phyloP scores from a whole-genome alignment of 2,329 filamentous ascomycete genomes.

The Achaetomium macrosporum region DNA sequence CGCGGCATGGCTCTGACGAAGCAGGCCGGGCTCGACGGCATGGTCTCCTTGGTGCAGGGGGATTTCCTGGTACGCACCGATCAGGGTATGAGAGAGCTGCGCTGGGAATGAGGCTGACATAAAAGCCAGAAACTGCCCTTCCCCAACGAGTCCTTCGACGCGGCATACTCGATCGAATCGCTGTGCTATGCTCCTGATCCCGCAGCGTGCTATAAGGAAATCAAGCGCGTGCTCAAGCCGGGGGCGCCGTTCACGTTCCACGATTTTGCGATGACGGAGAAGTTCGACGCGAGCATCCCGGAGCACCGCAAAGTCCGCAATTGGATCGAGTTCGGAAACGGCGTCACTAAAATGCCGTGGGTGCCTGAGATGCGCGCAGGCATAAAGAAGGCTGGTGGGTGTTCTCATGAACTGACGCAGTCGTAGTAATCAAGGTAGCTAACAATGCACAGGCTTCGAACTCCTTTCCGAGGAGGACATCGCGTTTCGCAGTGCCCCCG shows the following conservation, averaged over 20 bases:
- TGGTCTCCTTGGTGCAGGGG: slow-evolving; percentile 64
- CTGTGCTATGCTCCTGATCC: slow-evolving; percentile 69
- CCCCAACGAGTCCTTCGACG: slow-evolving; percentile 65
- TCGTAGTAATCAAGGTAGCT: no score
- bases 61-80: slow-evolving; percentile 62
- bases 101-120: neutral
- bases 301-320: slow-evolving; percentile 65
- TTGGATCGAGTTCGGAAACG: slow-evolving; percentile 70
- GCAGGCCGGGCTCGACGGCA: slow-evolving; percentile 58
- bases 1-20: slow-evolving; percentile 61
- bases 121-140: slow-evolving; percentile 60
- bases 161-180: slow-evolving; percentile 72
- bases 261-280: slow-evolving; percentile 75
- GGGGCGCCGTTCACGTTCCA: slow-evolving; percentile 72
- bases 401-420: no score
- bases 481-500: slow-evolving; percentile 57
- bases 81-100: no score
- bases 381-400: slow-evolving; percentile 54
- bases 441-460: slow-evolving; percentile 46
- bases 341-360: slow-evolving; percentile 73
- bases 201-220: slow-evolving; percentile 67
- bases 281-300: slow-evolving; percentile 63
- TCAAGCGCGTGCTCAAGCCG: slow-evolving; percentile 69
- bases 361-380: slow-evolving; percentile 59
- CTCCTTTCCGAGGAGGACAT: slow-evolving; percentile 64